phyloP scores from a whole-genome alignment of 2,329 filamentous ascomycete genomes.

The Paecilomyces sp. region DNA sequence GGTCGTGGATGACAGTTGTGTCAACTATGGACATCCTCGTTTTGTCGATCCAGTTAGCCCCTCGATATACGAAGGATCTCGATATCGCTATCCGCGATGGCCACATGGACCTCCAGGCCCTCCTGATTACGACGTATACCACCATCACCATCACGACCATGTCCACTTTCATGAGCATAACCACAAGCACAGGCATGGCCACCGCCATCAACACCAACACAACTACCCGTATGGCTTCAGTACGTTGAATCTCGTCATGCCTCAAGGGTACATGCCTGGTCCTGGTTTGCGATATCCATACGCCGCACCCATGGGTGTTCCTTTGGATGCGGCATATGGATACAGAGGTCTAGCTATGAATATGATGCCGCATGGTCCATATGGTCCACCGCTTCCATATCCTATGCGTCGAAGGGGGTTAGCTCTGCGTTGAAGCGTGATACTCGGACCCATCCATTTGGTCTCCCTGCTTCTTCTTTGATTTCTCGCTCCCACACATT shows the following conservation, averaged over 20 bases:
- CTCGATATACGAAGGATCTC: not conserved
- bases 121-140: not conserved
- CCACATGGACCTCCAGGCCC: not conserved
- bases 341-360: not conserved
- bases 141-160: constrained; percentile 2
- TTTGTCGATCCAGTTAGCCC: not conserved
- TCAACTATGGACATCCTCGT: not conserved
- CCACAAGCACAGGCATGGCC: not conserved
- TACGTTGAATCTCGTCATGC: not conserved
- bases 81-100: not conserved
- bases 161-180: constrained; percentile 5
- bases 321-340: not conserved
- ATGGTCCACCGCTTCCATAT: constrained; percentile 1
- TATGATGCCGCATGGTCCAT: not conserved
- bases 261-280: not conserved
- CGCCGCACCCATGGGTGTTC: not conserved
- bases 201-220: not conserved
- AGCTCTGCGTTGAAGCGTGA: not conserved
- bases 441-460: not conserved
- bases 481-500: not conserved
- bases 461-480: not conserved
- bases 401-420: not conserved
- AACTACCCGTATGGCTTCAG: not conserved
- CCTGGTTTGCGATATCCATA: not conserved
- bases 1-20: not conserved